These are phyloP conservation scores for Verruconis gallopava DNA, from an alignment of 2,329 filamentous ascomycete genomes.

Conservation along the genomic window DNA sequence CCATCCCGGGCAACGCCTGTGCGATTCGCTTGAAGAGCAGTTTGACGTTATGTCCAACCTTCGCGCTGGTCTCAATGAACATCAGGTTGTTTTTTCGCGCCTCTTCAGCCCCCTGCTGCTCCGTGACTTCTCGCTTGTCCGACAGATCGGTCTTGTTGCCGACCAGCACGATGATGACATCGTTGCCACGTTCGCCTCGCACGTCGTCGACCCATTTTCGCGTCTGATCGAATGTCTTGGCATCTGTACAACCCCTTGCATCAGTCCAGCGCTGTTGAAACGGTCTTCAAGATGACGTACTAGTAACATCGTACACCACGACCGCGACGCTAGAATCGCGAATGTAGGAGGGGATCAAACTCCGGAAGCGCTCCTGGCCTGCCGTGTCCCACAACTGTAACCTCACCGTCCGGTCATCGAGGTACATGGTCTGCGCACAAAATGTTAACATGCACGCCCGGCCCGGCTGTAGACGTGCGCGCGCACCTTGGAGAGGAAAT, in stretches of 20 bases:
- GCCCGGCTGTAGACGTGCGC: background rate
- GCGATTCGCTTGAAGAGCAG: slow-evolving; percentile 95
- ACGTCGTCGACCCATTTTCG: slow-evolving; percentile 99
- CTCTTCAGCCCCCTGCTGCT: slow-evolving; percentile 91
- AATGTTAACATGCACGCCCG: slow-evolving; percentile 4
- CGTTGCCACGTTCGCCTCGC: slow-evolving; percentile 87
- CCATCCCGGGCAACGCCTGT: slow-evolving; percentile 94
- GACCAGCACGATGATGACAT: slow-evolving; percentile 96
- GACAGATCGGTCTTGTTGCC: slow-evolving; percentile 99
- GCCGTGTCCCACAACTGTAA: slow-evolving; percentile 98
- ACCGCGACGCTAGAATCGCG: slow-evolving; percentile 96
- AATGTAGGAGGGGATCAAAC: slow-evolving; percentile 95
- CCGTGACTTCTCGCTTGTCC: slow-evolving; percentile 95
- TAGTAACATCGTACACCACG: slow-evolving; percentile 97
- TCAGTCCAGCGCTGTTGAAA: background rate
- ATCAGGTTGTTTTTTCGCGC: slow-evolving; percentile 96
- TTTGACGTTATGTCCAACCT: slow-evolving; percentile 97
- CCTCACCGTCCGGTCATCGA: slow-evolving; percentile 94
- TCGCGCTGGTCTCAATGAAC: slow-evolving; percentile 98
- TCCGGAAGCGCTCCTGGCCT: slow-evolving; percentile 93
- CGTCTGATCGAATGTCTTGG: slow-evolving; percentile 96
- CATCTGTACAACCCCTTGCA: slow-evolving; percentile 38
- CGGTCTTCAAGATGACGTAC: slow-evolving; percentile 31
- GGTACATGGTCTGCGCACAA: slow-evolving; percentile 76
- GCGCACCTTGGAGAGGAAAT: slow-evolving; percentile 90